phyloP scores from a whole-genome alignment of 2,329 filamentous ascomycete species.

The Neodidymelliopsis sp. region DNA sequence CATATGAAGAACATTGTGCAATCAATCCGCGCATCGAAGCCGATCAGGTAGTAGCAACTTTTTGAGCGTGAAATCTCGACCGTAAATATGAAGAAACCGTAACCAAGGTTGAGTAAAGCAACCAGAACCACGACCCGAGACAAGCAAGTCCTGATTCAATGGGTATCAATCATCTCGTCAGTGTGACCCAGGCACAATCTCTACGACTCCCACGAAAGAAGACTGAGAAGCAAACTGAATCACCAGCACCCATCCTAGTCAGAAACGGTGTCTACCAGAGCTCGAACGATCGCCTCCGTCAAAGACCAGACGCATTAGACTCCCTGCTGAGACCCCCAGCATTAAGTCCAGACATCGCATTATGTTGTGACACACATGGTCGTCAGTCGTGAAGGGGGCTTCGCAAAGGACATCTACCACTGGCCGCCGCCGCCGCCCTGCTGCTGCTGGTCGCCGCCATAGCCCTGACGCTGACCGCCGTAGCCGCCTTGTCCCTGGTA shows the following conservation, averaged over 20 bases:
- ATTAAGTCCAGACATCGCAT: conserved; percentile 11
- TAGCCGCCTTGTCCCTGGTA: conserved; percentile 42
- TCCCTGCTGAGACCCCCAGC: conserved; percentile 18
- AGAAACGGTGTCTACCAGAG: conserved; percentile 33
- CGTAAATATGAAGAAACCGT: conserved; percentile 19
- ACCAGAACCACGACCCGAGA: conserved; percentile 28
- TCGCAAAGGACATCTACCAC: conserved; percentile 37
- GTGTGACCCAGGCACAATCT: conserved; percentile 36
- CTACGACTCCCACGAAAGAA: conserved; percentile 28
- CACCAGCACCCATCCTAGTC: conserved; percentile 37
- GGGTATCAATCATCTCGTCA: conserved; percentile 51
- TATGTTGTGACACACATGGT: conserved; percentile 23
- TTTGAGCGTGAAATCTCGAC: conserved; percentile 21
- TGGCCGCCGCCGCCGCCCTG: conserved; percentile 43
- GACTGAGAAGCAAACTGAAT: conserved; percentile 30
- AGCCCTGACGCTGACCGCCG: conserved; percentile 36
- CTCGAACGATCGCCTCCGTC: conserved; percentile 24
- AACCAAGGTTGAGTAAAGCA: conserved; percentile 31
- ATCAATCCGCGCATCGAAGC: neutral
- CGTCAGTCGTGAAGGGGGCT: conserved; percentile 13
- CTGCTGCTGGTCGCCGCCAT: conserved; percentile 39
- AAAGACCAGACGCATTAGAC: conserved; percentile 16
- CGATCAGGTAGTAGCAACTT: conserved; percentile 13
- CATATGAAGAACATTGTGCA: neutral
- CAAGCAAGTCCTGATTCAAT: conserved; percentile 48